phyloP scores from a whole-genome alignment of 169 alveolate genomes.

The Cryptosporidium viatorum region DNA sequence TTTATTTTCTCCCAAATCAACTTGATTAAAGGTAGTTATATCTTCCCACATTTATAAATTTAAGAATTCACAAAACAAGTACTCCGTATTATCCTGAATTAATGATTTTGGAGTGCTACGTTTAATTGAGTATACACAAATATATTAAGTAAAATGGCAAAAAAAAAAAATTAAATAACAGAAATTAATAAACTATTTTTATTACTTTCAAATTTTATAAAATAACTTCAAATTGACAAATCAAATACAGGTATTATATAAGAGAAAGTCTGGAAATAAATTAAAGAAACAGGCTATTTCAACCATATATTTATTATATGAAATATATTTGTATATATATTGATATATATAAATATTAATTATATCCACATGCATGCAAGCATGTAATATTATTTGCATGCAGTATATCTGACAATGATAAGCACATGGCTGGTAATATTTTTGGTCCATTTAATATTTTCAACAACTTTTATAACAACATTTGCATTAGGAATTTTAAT shows the following conservation, averaged over 20 bases:
- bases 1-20: no score
- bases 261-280: neutral
- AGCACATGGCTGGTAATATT: conserved; percentile 46
- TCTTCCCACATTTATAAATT: neutral
- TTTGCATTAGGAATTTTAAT: conserved; percentile 37
- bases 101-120: neutral
- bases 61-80: neutral
- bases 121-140: no score
- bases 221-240: neutral
- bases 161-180: no score
- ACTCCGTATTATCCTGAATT: no score
- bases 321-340: neutral
- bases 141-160: neutral
- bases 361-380: neutral
- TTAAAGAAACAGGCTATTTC: neutral
- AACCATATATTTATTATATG: no score
- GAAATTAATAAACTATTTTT: no score
- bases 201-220: no score
- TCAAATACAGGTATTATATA: neutral
- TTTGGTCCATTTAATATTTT: conserved; percentile 67
- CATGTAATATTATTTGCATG: neutral
- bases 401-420: neutral
- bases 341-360: neutral
- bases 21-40: neutral
- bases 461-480: conserved; percentile 71